phyloP scores from a whole-genome alignment of 805 yeast species.

The Isabelozyma pseudorhagii region DNA sequence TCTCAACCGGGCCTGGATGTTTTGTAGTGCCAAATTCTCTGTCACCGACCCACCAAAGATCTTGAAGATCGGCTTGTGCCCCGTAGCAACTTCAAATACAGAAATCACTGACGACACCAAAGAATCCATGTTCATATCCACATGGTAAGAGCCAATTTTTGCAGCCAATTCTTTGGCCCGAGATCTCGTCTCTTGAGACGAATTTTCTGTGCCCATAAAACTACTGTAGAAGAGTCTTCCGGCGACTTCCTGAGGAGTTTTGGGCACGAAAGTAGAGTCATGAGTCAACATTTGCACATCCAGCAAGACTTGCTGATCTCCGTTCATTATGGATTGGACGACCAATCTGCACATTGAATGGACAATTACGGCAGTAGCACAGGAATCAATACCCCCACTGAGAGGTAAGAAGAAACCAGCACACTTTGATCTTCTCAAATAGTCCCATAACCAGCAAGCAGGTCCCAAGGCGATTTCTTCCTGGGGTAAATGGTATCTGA shows the following conservation, averaged over 20 bases:
- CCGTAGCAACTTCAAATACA: slow-evolving; percentile 86
- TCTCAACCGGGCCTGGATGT: slow-evolving; percentile 92
- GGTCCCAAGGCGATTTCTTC: slow-evolving; percentile 98
- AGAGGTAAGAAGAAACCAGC: slow-evolving; percentile 92
- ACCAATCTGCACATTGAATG: slow-evolving; percentile 92
- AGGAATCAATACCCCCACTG: slow-evolving; percentile 96
- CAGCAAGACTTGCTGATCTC: slow-evolving; percentile 68
- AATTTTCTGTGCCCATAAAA: slow-evolving; percentile 95
- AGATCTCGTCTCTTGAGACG: slow-evolving; percentile 79
- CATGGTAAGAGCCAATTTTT: slow-evolving; percentile 83
- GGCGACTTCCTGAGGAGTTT: slow-evolving; percentile 73
- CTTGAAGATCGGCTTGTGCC: slow-evolving; percentile 82
- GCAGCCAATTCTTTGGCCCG: slow-evolving; percentile 77
- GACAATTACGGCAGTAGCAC: slow-evolving; percentile 95
- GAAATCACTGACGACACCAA: slow-evolving; percentile 70
- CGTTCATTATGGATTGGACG: slow-evolving; percentile 60
- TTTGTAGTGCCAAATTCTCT: slow-evolving; percentile 92
- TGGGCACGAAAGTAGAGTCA: slow-evolving; percentile 60
- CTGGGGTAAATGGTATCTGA: slow-evolving; percentile 76
- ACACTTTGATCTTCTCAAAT: slow-evolving; percentile 83
- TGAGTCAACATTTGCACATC: slow-evolving; percentile 75
- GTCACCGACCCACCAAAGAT: slow-evolving; percentile 90
- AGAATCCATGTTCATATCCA: slow-evolving; percentile 87
- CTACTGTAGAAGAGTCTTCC: slow-evolving; percentile 77
- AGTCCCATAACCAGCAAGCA: slow-evolving; percentile 99